Conservation (phyloP, 768 basidiomycete genomes). For the Tricholoma hemisulphureum region DNA sequence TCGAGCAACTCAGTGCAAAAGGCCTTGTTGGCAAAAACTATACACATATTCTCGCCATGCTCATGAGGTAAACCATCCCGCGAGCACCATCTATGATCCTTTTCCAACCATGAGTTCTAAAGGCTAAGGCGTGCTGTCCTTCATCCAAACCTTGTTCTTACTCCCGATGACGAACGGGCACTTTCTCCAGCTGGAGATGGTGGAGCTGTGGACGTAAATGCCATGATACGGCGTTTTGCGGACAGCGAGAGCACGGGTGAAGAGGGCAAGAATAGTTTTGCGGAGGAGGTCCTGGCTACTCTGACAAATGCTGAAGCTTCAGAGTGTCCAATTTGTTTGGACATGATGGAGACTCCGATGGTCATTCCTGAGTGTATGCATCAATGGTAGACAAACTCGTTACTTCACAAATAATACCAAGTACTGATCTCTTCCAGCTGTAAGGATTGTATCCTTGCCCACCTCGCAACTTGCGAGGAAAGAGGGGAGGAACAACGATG, state of each 20-base stretch:
- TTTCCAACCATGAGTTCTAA: background rate
- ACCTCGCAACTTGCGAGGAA: conserved; percentile 66
- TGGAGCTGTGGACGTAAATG: conserved; percentile 53
- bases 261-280: conserved; percentile 45
- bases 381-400: conserved; percentile 47
- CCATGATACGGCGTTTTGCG: conserved; percentile 55
- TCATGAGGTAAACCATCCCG: conserved; percentile 71
- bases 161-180: conserved; percentile 42
- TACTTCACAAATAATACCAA: background rate
- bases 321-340: conserved; percentile 83
- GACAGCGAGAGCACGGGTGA: conserved; percentile 33
- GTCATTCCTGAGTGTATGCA: conserved; percentile 78
- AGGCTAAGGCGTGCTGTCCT: conserved; percentile 78
- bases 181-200: conserved; percentile 39
- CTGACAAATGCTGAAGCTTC: conserved; percentile 50
- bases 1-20: conserved; percentile 75
- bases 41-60: conserved; percentile 88
- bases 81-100: background rate
- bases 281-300: conserved; percentile 62
- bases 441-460: conserved; percentile 84
- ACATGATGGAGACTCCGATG: conserved; percentile 68
- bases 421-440: conserved; percentile 49
- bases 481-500: conserved; percentile 71
- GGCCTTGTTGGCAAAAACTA: conserved; percentile 79
- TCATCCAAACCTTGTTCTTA: conserved; percentile 81